Evolutionary conservation across 2,329 filamentous ascomycete genomes (phyloP), one percentile per base, ranked within the genome.

Genomic region (Aspergillus oerlinghausenensis): DNA sequence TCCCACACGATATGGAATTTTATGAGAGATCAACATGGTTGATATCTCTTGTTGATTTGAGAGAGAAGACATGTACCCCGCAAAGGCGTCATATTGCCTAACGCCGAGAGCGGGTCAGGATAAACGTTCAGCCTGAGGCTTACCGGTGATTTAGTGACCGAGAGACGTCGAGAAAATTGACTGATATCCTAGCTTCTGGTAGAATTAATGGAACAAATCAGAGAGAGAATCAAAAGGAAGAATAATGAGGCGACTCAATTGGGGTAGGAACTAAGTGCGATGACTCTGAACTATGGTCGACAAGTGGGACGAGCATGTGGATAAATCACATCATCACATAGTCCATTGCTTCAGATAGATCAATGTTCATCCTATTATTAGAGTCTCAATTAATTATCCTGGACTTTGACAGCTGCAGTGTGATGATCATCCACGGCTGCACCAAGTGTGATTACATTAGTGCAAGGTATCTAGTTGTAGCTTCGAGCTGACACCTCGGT

Each of bases 11-110:
- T 38, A 38, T 38, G 14, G 32, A 7, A 38, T 38, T 17, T 38
- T n/a, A 6, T 38, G 53, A 19, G 26, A 50, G 26, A 62, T 57
- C n/a, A 64, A 55, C 69, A 70, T 71, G 21, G 40, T 63, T 45
- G 32, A 29, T 47, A 28, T 25, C 26, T 52, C 38, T 21, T 11
- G 28, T 40, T 43, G 29, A 21, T 43, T 9, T 21, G 3, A 10
- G 40, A 43, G 40, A 6, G 1, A 19, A 9, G 7, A 17, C 6
- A 7, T 9, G 8, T 23, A 45, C 42, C 42, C 42, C 42, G 42
- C 42, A 45, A 43, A 45, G 42, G 42, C 19, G 42, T 23, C 42
- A 45, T 45, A 10, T 45, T 23, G 21, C 21, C 21, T 6, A 23
- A 19, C 8, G 8, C n/a, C 9, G 42, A 45, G 14, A 7, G 32